Percentiles rank a stretch among this genome's conserved stretches.
Evolutionary conservation across 2,329 filamentous ascomycete species (phyloP).

Genomic region (Diaporthe ampelina): DNA sequence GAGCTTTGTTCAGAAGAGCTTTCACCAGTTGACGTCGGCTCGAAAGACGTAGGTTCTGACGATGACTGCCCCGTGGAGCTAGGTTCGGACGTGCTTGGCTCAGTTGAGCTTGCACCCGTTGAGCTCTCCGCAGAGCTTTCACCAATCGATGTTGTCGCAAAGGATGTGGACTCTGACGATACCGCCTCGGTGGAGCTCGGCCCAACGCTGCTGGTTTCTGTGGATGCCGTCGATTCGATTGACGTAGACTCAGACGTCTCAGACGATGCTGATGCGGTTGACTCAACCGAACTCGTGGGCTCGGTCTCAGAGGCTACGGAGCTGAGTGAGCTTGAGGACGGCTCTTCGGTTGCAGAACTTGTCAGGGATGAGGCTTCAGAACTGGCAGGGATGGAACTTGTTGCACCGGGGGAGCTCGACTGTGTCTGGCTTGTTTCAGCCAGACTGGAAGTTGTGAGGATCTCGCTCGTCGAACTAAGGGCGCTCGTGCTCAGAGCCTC

Average conservation of each 20-base stretch:
- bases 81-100: no score
- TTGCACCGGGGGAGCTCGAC: neutral
- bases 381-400: neutral
- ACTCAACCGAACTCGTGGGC: neutral
- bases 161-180: neutral
- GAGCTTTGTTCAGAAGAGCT: neutral
- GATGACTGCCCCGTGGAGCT: neutral
- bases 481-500: neutral
- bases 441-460: neutral
- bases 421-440: neutral
- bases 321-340: neutral
- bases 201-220: neutral
- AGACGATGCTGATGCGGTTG: neutral
- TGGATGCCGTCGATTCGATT: neutral
- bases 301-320: neutral
- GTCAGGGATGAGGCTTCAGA: neutral
- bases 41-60: neutral
- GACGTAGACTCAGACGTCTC: slow-evolving; percentile 1
- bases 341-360: neutral
- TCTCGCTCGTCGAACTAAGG: neutral
- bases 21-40: neutral
- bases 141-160: neutral
- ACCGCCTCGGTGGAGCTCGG: neutral
- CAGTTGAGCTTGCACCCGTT: neutral
- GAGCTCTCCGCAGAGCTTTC: slow-evolving; percentile 1